A percentile compares a stretch with the other conserved stretches of the same genome.
phyloP scores from a whole-genome alignment of 2,329 filamentous ascomycete species.

The Aspergillus japonicus region DNA sequence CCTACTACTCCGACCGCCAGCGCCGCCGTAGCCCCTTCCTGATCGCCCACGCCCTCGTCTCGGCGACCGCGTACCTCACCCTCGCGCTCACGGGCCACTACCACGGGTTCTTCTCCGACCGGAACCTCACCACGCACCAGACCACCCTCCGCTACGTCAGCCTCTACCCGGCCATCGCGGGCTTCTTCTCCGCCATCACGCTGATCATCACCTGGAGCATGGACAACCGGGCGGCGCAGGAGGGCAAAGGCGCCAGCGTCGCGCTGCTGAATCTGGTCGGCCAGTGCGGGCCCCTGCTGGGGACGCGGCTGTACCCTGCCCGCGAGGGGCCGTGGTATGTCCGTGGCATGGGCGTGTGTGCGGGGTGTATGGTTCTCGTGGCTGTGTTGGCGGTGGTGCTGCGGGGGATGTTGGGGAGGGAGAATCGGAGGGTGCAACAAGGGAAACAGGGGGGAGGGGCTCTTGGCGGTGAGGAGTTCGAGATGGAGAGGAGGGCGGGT shows the following conservation, averaged over 20 bases:
- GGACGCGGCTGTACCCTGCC: slow-evolving; percentile 63
- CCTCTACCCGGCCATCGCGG: slow-evolving; percentile 73
- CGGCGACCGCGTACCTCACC: slow-evolving; percentile 64
- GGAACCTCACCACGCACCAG: slow-evolving; percentile 23
- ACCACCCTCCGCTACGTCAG: slow-evolving; percentile 63
- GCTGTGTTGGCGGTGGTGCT: slow-evolving; percentile 56
- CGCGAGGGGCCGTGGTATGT: slow-evolving; percentile 62
- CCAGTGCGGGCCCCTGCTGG: slow-evolving; percentile 73
- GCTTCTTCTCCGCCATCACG: slow-evolving; percentile 82
- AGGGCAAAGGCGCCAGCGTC: slow-evolving; percentile 71
- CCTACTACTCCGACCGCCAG: slow-evolving; percentile 67
- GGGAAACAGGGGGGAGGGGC: slow-evolving; percentile 21
- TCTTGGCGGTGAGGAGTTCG: slow-evolving; percentile 13
- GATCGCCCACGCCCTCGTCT: slow-evolving; percentile 67
- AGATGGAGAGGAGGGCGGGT: slow-evolving; percentile 17
- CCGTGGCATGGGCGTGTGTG: slow-evolving; percentile 62
- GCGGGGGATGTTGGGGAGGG: slow-evolving; percentile 53
- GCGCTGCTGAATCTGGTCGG: slow-evolving; percentile 79
- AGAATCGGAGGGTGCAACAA: slow-evolving; percentile 43
- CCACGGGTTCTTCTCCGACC: slow-evolving; percentile 36
- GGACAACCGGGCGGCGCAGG: slow-evolving; percentile 74
- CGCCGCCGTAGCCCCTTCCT: slow-evolving; percentile 65
- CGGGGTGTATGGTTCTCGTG: slow-evolving; percentile 62
- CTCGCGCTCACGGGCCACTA: slow-evolving; percentile 54
- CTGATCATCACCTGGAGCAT: slow-evolving; percentile 85